Percentiles rank a stretch among this genome's conserved stretches.
Conservation (phyloP, 192 early-diverging fungal genomes). For the Dispira parvispora region DNA sequence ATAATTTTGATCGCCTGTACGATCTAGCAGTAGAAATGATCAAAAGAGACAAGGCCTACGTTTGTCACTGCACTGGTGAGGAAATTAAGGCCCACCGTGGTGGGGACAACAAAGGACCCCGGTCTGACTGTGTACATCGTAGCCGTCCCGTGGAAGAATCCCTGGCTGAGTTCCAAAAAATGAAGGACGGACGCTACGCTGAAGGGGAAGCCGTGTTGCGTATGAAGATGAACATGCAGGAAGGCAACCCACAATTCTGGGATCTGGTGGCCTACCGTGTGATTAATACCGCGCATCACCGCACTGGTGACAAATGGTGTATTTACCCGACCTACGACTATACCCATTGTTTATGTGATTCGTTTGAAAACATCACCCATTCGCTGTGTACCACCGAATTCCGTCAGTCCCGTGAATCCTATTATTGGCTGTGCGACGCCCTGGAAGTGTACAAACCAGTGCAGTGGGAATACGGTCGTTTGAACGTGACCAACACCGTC, state of each 20-base stretch:
- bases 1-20: slow-evolving; percentile 92
- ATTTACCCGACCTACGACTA: slow-evolving; percentile 99
- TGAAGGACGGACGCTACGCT: slow-evolving; percentile 94
- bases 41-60: slow-evolving; percentile 76
- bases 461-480: slow-evolving; percentile 97
- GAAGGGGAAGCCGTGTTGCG: slow-evolving; percentile 82
- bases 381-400: slow-evolving; percentile 98
- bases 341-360: slow-evolving; percentile 97
- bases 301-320: slow-evolving; percentile 88
- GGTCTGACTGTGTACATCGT: slow-evolving; percentile 80
- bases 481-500: slow-evolving; percentile 86
- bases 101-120: slow-evolving; percentile 70
- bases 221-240: slow-evolving; percentile 99
- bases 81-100: slow-evolving; percentile 86
- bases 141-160: slow-evolving; percentile 86
- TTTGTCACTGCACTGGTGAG: slow-evolving; percentile 90
- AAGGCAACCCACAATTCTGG: slow-evolving; percentile 99
- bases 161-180: slow-evolving; percentile 82
- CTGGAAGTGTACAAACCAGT: slow-evolving; percentile 99
- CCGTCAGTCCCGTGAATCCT: slow-evolving; percentile 77
- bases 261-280: slow-evolving; percentile 97
- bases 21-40: slow-evolving; percentile 89
- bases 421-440: slow-evolving; percentile 99
- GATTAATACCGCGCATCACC: slow-evolving; percentile 74
- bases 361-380: slow-evolving; percentile 99